Conservation (phyloP, 2,329 filamentous ascomycete genomes). For the Tolypocladium inflatum region DNA sequence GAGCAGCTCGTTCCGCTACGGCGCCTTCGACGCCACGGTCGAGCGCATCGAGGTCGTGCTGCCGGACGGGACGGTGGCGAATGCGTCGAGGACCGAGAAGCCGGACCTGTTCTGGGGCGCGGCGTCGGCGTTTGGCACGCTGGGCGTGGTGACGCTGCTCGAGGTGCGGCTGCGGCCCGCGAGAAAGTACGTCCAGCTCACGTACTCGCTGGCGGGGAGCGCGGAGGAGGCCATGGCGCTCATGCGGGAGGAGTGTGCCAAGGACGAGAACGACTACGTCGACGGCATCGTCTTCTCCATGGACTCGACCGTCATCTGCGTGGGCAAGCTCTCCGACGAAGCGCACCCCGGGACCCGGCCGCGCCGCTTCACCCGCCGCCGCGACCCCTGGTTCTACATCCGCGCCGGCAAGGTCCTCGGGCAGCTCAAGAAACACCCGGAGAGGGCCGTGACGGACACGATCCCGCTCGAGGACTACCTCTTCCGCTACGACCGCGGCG, state of each 20-base stretch:
- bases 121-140: slow-evolving; percentile 55
- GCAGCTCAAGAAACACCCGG: slow-evolving; percentile 10
- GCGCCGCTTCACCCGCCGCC: slow-evolving; percentile 43
- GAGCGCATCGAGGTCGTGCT: slow-evolving; percentile 56
- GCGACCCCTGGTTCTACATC: slow-evolving; percentile 67
- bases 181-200: slow-evolving; percentile 45
- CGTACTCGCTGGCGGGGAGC: slow-evolving; percentile 39
- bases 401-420: slow-evolving; percentile 42
- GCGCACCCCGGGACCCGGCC: slow-evolving; percentile 23
- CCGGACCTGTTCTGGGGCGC: slow-evolving; percentile 55
- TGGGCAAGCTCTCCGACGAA: slow-evolving; percentile 45
- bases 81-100: slow-evolving; percentile 42
- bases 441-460: slow-evolving; percentile 32
- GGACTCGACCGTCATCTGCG: slow-evolving; percentile 47
- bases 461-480: slow-evolving; percentile 58
- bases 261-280: slow-evolving; percentile 49
- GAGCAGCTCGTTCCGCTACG: slow-evolving; percentile 58
- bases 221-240: slow-evolving; percentile 27
- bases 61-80: slow-evolving; percentile 46
- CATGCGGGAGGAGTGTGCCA: slow-evolving; percentile 32
- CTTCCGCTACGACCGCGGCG: slow-evolving; percentile 62
- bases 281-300: slow-evolving; percentile 58
- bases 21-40: slow-evolving; percentile 55
- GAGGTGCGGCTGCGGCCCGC: slow-evolving; percentile 50
- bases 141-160: slow-evolving; percentile 56